These are phyloP conservation scores for Nakazawaea molendinolei DNA, from an alignment of 805 yeast genomes.

Conservation along the genomic window DNA sequence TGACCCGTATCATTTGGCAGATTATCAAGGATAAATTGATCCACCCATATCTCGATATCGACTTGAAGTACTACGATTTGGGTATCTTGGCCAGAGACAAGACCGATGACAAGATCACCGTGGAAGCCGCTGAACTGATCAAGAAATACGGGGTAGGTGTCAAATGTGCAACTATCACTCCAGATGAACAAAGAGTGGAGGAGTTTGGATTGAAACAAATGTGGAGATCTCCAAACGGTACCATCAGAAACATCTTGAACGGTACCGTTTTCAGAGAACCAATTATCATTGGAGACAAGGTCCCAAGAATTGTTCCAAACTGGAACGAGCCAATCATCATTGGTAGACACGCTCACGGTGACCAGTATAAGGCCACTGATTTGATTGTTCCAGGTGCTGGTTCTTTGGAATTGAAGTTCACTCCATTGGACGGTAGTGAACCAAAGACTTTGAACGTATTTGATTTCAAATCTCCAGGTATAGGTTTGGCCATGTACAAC, in stretches of 20 bases:
- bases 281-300: constrained; percentile 62
- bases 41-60: constrained; percentile 64
- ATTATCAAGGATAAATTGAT: constrained; percentile 63
- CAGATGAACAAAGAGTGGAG: constrained; percentile 73
- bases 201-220: constrained; percentile 69
- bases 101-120: constrained; percentile 68
- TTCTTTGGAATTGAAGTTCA: constrained; percentile 56
- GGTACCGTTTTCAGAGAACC: constrained; percentile 86
- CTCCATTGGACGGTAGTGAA: constrained; percentile 52
- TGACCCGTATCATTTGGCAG: constrained; percentile 82
- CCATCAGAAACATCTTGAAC: constrained; percentile 72
- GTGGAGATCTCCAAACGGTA: constrained; percentile 87
- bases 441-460: constrained; percentile 45
- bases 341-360: constrained; percentile 84
- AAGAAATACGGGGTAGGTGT: constrained; percentile 72
- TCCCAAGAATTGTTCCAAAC: constrained; percentile 70
- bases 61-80: constrained; percentile 70
- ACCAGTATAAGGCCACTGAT: constrained; percentile 79
- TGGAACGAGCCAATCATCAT: constrained; percentile 82
- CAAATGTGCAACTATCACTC: constrained; percentile 83
- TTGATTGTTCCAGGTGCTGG: constrained; percentile 63
- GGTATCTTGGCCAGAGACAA: constrained; percentile 62
- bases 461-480: constrained; percentile 62
- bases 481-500: constrained; percentile 78
- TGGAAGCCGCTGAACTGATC: constrained; percentile 73